These are phyloP conservation scores for Pichia deserticola DNA, from an alignment of 805 yeast species.

Conservation along the genomic window DNA sequence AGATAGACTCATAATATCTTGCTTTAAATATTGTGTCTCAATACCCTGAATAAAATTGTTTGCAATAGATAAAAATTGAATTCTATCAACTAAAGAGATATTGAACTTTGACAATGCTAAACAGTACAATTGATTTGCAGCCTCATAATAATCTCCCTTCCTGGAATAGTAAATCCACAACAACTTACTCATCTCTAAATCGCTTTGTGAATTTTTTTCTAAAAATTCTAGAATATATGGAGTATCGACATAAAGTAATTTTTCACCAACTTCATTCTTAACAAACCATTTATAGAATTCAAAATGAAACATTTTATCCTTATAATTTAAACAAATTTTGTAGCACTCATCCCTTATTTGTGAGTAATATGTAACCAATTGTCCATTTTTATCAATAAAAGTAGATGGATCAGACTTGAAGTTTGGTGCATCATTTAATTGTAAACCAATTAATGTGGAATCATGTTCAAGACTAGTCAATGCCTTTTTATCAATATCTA, in stretches of 20 bases:
- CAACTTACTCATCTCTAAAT: constrained; percentile 69
- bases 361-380: constrained; percentile 41
- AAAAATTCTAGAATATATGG: constrained; percentile 74
- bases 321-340: constrained; percentile 60
- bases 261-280: constrained; percentile 65
- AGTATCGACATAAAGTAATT: constrained; percentile 72
- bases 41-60: constrained; percentile 86
- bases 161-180: constrained; percentile 87
- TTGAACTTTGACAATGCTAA: constrained; percentile 70
- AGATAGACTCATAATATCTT: constrained; percentile 65
- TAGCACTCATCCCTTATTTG: constrained; percentile 68
- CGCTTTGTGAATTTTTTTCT: constrained; percentile 54
- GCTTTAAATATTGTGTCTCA: constrained; percentile 69
- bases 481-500: constrained; percentile 61
- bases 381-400: constrained; percentile 25
- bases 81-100: constrained; percentile 61
- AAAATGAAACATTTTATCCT: constrained; percentile 84
- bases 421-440: not conserved
- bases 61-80: constrained; percentile 85
- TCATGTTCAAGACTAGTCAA: constrained; percentile 32
- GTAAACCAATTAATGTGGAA: constrained; percentile 9
- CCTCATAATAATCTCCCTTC: constrained; percentile 66
- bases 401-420: constrained; percentile 10
- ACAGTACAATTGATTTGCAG: constrained; percentile 74
- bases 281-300: constrained; percentile 91